Conservation (phyloP, 139 green algal genomes). For the Chlamydomonas applanata region DNA sequence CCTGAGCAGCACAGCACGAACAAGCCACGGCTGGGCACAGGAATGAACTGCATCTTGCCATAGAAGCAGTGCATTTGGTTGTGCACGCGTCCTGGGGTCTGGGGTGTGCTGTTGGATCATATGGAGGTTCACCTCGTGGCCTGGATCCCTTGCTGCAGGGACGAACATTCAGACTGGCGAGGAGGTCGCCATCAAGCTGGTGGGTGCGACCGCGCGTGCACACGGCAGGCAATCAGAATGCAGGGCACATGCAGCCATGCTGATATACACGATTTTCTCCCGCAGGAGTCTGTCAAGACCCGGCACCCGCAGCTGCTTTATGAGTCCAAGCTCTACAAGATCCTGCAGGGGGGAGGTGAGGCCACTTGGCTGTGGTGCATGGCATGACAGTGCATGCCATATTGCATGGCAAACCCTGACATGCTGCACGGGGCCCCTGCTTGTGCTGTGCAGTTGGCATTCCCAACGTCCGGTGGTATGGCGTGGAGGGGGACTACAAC, state of each 20-base stretch:
- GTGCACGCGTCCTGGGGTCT: slow-evolving; percentile 1
- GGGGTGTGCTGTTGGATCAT: too few species aligned
- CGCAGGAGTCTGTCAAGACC: slow-evolving; percentile 84
- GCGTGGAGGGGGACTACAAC: slow-evolving; percentile 99
- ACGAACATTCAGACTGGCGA: slow-evolving; percentile 96
- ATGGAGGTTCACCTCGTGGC: slow-evolving; percentile 10
- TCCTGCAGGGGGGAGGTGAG: slow-evolving; percentile 88
- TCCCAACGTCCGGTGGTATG: slow-evolving; percentile 98
- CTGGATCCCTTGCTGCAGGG: slow-evolving; percentile 61
- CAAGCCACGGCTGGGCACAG: too few species aligned
- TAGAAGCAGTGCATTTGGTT: not conserved
- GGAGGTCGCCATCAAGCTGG: slow-evolving; percentile 99
- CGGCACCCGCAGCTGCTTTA: slow-evolving; percentile 94
- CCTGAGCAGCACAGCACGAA: too few species aligned
- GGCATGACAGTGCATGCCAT: not conserved
- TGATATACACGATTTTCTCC: not conserved
- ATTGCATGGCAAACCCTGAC: not conserved
- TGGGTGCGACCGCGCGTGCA: slow-evolving; percentile 44
- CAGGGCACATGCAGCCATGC: not conserved
- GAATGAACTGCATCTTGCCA: not conserved
- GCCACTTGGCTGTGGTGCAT: not conserved
- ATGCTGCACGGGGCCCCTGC: not conserved
- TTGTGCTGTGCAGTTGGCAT: slow-evolving; percentile 83
- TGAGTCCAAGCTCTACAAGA: slow-evolving; percentile 95
- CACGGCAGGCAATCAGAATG: not conserved